These are phyloP conservation scores for Aspergillus leporis DNA, from an alignment of 495 filamentous ascomycete species.

Conservation along the genomic window DNA sequence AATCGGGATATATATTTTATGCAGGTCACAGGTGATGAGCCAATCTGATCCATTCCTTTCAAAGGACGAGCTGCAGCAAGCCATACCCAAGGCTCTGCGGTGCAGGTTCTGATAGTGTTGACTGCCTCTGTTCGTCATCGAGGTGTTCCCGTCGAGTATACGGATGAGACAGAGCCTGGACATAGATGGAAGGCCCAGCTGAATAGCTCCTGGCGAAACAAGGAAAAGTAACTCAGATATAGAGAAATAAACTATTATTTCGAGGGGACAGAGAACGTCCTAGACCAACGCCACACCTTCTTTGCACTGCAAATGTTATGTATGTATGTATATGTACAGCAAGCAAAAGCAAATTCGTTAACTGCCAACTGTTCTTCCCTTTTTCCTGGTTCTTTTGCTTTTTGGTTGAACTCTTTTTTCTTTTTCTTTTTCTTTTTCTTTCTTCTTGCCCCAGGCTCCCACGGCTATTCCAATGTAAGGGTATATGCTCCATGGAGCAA, in stretches of 20 bases:
- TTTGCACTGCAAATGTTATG: slow-evolving; percentile 1
- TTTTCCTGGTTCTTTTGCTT: not conserved
- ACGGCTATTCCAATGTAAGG: not conserved
- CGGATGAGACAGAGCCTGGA: too few species aligned
- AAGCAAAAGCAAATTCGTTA: slow-evolving; percentile 3
- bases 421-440: not conserved
- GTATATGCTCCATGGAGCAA: not conserved
- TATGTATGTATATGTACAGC: slow-evolving; percentile 1
- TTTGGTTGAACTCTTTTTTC: not conserved
- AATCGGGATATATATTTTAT: not conserved
- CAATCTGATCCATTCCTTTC: not conserved
- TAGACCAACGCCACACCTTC: slow-evolving; percentile 4
- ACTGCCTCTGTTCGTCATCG: not conserved
- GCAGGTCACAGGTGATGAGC: not conserved
- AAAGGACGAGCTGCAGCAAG: not conserved
- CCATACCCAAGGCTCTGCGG: not conserved
- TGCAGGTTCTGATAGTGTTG: not conserved
- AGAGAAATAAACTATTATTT: slow-evolving; percentile 1
- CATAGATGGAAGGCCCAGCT: too few species aligned
- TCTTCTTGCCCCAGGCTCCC: not conserved
- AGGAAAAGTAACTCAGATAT: not conserved
- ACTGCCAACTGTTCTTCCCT: not conserved
- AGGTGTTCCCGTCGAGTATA: too few species aligned
- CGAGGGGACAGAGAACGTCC: not conserved
- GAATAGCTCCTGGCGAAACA: too few species aligned